Conservation (phyloP, 805 yeast genomes). For the Cyberlindnera saturnus region DNA sequence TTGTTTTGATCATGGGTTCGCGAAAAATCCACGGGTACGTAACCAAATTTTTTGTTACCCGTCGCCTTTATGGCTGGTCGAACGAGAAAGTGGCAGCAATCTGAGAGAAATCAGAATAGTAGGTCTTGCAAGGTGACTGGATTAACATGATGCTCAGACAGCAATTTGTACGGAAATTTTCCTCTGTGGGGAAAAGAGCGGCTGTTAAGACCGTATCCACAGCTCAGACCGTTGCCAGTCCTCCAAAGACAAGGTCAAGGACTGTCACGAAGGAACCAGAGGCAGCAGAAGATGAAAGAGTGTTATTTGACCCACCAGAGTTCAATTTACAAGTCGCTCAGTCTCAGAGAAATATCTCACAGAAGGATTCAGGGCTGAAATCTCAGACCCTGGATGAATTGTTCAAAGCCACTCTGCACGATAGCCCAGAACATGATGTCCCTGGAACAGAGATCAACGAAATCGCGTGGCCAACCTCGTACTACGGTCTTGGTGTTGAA, state of each 20-base stretch:
- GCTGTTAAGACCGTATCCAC: neutral
- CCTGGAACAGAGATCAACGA: conserved; percentile 8
- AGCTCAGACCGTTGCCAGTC: too few species aligned
- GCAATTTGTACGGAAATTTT: too few species aligned
- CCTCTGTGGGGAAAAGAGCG: too few species aligned
- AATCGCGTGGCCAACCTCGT: conserved; percentile 80
- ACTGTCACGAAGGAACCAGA: too few species aligned
- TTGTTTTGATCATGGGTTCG: too few species aligned
- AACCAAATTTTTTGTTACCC: too few species aligned
- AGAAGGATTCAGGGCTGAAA: conserved; percentile 6
- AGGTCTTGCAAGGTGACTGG: neutral
- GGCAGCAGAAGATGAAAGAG: conserved; percentile 2
- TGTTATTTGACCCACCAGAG: conserved; percentile 18
- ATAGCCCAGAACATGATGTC: conserved; percentile 13
- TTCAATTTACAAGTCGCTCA: conserved; percentile 19
- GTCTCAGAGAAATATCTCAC: conserved; percentile 7
- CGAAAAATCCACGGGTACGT: too few species aligned
- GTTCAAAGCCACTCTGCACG: conserved; percentile 18
- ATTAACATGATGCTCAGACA: too few species aligned
- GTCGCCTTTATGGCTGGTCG: too few species aligned
- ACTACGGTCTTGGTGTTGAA: conserved; percentile 76
- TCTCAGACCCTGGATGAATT: conserved; percentile 13
- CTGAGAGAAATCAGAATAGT: too few species aligned
- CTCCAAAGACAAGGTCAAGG: too few species aligned
- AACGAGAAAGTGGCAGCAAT: too few species aligned